These are phyloP conservation scores for Mycena belliarum DNA, from an alignment of 768 basidiomycete species.

Conservation along the genomic window DNA sequence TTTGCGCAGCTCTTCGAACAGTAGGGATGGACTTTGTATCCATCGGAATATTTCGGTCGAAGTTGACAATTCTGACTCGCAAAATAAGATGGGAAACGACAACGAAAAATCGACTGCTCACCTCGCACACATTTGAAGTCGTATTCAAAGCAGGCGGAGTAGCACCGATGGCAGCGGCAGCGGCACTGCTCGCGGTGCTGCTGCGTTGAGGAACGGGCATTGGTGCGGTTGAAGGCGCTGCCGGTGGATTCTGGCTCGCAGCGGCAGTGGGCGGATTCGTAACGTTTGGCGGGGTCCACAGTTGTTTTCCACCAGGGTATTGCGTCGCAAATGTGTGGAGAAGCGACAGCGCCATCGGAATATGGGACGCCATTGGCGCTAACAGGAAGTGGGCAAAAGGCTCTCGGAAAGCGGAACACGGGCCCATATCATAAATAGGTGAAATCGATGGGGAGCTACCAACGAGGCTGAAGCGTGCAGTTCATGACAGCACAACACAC, in stretches of 20 bases:
- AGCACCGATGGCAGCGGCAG: slow-evolving; percentile 19
- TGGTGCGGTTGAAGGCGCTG: slow-evolving; percentile 33
- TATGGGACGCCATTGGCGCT: slow-evolving; percentile 40
- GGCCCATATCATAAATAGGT: slow-evolving; percentile 22
- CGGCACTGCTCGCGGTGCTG: slow-evolving; percentile 26
- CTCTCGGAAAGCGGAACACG: slow-evolving; percentile 21
- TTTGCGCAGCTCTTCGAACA: slow-evolving; percentile 62
- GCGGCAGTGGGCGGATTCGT: slow-evolving; percentile 23
- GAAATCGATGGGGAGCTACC: slow-evolving; percentile 18
- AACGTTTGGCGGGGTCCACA: slow-evolving; percentile 25
- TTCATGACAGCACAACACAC: slow-evolving; percentile 14
- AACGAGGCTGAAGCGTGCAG: slow-evolving; percentile 41
- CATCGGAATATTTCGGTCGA: slow-evolving; percentile 58
- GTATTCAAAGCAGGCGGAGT: slow-evolving; percentile 31
- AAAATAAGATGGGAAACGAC: too few species aligned
- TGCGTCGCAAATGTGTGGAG: slow-evolving; percentile 39
- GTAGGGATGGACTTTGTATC: slow-evolving; percentile 55
- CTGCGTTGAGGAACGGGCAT: slow-evolving; percentile 30
- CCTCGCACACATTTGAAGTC: slow-evolving; percentile 50
- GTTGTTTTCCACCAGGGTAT: slow-evolving; percentile 37
- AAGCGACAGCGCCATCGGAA: slow-evolving; percentile 47
- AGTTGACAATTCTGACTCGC: slow-evolving; percentile 50
- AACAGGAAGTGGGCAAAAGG: slow-evolving; percentile 3
- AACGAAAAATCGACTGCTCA: slow-evolving; percentile 28
- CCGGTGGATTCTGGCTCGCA: slow-evolving; percentile 22